Base-by-base conservation (phyloP, 2,329 filamentous ascomycete species). In the Exophiala oligosperma region DNA sequence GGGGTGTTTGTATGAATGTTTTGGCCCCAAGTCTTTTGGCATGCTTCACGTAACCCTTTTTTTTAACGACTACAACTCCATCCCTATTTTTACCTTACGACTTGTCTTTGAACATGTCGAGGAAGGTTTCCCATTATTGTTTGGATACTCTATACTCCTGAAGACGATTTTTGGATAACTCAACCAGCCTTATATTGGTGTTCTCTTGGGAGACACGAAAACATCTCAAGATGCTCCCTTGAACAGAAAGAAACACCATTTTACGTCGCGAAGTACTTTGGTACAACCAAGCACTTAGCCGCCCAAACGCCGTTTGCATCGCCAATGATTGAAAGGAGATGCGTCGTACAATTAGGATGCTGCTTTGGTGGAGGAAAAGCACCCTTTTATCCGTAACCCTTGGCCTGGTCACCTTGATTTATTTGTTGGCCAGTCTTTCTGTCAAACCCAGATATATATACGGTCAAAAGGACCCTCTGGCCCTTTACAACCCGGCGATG, bases 401-500 rank as follows among this genome's bases (percentile, higher is more conserved):
- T 2, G 55, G 35, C 35, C 17, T 46, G 4, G 11, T 61, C 14
- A 54, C 40, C 12, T 24, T 59, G 21, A 52, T 58, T 23, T 58
- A 51, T 28, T 44, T 58, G 12, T 8, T 56, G 48, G 43, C 23
- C 24, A 9, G 17, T 24, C 32, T 26, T 32, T 47, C 37, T 40
- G 21, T 9, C 11, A 26, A 32, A 48, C 43, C 44, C 11, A 23
- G 44, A 47, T 56, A 58, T 29, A n/a, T 61, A n/a, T 54, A 59
- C 47, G 58, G 58, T 41, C 49, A 59, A 52, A 50, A 58, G 52
- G 57, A 47, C 26, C 55, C 40, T 43, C 17, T 9, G 12, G 17
- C 40, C 2, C 52, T 61, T 12, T 63, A 63, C 43, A 28, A 63
- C 41, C 68, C 61, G 6, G 68, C 69, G 17, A 60, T 69, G n/a